These are phyloP conservation scores for Sporothrix pallida DNA, from an alignment of 2,329 filamentous ascomycete genomes.

Conservation along the genomic window DNA sequence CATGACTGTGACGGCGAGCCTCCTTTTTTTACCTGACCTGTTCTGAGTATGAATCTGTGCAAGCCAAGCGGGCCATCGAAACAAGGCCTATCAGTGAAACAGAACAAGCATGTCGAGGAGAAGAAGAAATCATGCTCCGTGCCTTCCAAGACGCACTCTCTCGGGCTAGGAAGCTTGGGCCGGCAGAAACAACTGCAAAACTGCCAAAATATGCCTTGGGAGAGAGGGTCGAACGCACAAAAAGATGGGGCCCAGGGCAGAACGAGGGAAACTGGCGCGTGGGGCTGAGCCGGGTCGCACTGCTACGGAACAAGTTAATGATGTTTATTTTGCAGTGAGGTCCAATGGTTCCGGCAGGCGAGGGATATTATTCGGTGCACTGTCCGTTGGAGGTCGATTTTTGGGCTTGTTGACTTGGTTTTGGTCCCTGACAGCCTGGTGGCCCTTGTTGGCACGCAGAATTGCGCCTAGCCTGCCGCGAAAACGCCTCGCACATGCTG, in stretches of 20 bases:
- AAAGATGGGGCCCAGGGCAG: slow-evolving; percentile 6
- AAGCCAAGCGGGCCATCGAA: neutral
- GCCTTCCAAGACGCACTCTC: too few relatives aligned
- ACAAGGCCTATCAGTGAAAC: neutral
- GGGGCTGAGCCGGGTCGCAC: slow-evolving; percentile 35
- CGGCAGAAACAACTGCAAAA: neutral
- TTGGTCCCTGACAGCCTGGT: slow-evolving; percentile 9
- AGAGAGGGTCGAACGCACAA: slow-evolving; percentile 7
- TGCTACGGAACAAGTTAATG: slow-evolving; percentile 2
- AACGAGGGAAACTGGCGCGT: slow-evolving; percentile 33
- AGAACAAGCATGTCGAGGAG: neutral
- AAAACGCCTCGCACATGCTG: slow-evolving; percentile 34
- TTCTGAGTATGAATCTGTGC: neutral
- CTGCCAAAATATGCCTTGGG: slow-evolving; percentile 33
- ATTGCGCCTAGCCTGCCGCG: slow-evolving; percentile 33
- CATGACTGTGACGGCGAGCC: slow-evolving; percentile 13
- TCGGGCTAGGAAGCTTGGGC: neutral
- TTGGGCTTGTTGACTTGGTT: too few relatives aligned
- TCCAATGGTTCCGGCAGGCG: neutral
- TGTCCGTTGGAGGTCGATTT: too few relatives aligned
- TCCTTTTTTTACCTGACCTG: neutral
- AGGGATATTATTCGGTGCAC: neutral
- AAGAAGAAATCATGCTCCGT: neutral
- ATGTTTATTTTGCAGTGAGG: neutral
- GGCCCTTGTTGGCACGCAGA: slow-evolving; percentile 4